Base-by-base conservation (phyloP, 306 rosid genomes). In the Gillenia trifoliata region DNA sequence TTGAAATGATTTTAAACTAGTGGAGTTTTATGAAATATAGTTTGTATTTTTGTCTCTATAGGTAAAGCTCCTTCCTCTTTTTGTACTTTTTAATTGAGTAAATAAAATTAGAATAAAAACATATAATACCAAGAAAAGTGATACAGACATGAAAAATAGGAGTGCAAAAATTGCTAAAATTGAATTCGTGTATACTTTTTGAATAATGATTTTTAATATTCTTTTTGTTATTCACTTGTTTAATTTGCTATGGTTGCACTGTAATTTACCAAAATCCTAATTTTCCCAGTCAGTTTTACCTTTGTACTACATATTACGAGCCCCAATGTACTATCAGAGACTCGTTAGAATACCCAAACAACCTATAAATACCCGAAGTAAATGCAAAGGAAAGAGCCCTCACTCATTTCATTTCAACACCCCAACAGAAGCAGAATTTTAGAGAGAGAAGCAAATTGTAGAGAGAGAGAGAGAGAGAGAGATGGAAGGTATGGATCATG, bases 401-500 rank as follows among this genome's bases (percentile, higher is more conserved):
- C 67, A 17, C 62, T 22, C 52, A 26, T 59, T 33, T 22, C 52
- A 26, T 59, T 33, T 64, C 9, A 64, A 19, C 22, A 4, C 17
- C 68, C 38, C 9, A 62, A 62, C 22, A 30, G 9, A 30, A 30
- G 38, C 41, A 62, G n/a, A 62, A 62, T 31, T 45, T 15, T 5
- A 0, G 11, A 45, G n/a, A 23, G 54, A 2, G 57, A 55, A 23
- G 52, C 20, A 47, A 47, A 47, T 47, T 6, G 6, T 0, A 47
- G 20, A 74, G 10, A 57, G 40, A 66, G 36, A 26, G 25, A 54
- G 47, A n/a, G 61, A 0, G 57, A 55, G 70, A 62, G 70, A 47
- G 7, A 72, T 1, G 15, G 54, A 64, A 13, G 61, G 38, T 11
- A 78, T 73, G 82, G 74, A 64, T 41, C 79, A 66, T 12, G 75